phyloP scores from a whole-genome alignment of 2,329 filamentous ascomycete species.

The Nothophoma quercina region DNA sequence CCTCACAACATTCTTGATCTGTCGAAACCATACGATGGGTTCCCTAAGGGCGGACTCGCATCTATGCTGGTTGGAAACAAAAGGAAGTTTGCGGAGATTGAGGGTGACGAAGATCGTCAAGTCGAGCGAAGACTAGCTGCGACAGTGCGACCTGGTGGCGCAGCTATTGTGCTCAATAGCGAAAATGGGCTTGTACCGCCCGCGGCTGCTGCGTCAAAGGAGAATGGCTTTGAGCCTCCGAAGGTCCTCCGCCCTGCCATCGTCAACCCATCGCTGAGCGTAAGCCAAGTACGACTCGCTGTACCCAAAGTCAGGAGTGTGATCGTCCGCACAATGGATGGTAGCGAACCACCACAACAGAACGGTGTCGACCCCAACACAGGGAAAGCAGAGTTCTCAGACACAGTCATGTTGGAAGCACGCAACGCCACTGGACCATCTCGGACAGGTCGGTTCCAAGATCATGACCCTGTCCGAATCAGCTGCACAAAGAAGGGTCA shows the following conservation, averaged over 20 bases:
- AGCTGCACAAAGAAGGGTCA: slow-evolving; percentile 81
- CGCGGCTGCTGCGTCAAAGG: slow-evolving; percentile 58
- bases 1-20: slow-evolving; percentile 87
- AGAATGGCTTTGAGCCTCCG: slow-evolving; percentile 61
- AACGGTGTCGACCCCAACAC: slow-evolving; percentile 55
- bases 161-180: slow-evolving; percentile 77
- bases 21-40: slow-evolving; percentile 90
- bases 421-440: slow-evolving; percentile 75
- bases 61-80: slow-evolving; percentile 92
- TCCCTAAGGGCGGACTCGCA: slow-evolving; percentile 87
- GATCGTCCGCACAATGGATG: slow-evolving; percentile 82
- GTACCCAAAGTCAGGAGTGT: slow-evolving; percentile 86
- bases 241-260: slow-evolving; percentile 90
- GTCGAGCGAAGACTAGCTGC: slow-evolving; percentile 66
- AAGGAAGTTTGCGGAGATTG: slow-evolving; percentile 76
- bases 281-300: slow-evolving; percentile 84
- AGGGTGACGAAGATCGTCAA: slow-evolving; percentile 75
- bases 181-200: slow-evolving; percentile 81
- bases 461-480: slow-evolving; percentile 84
- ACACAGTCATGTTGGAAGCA: slow-evolving; percentile 81
- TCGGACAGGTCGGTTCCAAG: slow-evolving; percentile 65
- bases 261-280: slow-evolving; percentile 78
- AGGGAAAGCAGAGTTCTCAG: slow-evolving; percentile 61
- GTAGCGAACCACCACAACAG: slow-evolving; percentile 58
- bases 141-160: slow-evolving; percentile 70